Evolutionary conservation across 768 basidiomycete genomes (phyloP).

Genomic region (Tylopilus vinaceipallidus): DNA sequence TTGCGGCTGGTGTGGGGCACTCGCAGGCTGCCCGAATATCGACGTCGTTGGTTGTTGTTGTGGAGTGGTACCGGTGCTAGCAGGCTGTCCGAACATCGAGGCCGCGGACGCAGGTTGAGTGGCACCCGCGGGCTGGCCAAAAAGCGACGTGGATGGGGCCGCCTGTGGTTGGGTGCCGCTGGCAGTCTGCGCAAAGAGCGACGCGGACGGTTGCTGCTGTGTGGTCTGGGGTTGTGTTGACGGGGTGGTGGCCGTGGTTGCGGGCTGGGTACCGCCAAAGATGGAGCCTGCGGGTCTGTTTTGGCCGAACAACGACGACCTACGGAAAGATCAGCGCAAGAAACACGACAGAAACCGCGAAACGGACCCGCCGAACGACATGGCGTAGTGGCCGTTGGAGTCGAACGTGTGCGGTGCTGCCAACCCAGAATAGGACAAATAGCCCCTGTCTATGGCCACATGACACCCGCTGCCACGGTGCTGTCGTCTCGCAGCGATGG

Average conservation of each 20-base stretch:
- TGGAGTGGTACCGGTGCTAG: conserved; percentile 3
- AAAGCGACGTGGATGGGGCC: conserved; percentile 23
- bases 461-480: too few relatives aligned
- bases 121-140: conserved; percentile 17
- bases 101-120: conserved; percentile 3
- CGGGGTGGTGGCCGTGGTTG: conserved; percentile 16
- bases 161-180: conserved; percentile 21
- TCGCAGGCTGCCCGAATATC: conserved; percentile 9
- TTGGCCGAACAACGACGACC: conserved; percentile 34
- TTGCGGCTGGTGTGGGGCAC: conserved; percentile 27
- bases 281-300: conserved; percentile 34
- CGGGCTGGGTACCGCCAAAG: conserved; percentile 38
- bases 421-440: not conserved
- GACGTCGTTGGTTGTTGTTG: conserved; percentile 12
- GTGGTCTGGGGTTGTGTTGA: conserved; percentile 18
- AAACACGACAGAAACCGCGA: not conserved
- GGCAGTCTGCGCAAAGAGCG: conserved; percentile 37
- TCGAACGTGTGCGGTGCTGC: conserved; percentile 11
- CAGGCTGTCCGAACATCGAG: conserved; percentile 13
- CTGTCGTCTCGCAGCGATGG: conserved; percentile 1
- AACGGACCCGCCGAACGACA: conserved; percentile 25
- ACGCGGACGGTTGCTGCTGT: conserved; percentile 22
- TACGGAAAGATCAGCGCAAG: conserved; percentile 11
- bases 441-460: conserved; percentile 17
- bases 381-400: conserved; percentile 1